Conservation (phyloP, 1,284 basidiomycete genomes). For the Trichosporon coremiiforme region DNA sequence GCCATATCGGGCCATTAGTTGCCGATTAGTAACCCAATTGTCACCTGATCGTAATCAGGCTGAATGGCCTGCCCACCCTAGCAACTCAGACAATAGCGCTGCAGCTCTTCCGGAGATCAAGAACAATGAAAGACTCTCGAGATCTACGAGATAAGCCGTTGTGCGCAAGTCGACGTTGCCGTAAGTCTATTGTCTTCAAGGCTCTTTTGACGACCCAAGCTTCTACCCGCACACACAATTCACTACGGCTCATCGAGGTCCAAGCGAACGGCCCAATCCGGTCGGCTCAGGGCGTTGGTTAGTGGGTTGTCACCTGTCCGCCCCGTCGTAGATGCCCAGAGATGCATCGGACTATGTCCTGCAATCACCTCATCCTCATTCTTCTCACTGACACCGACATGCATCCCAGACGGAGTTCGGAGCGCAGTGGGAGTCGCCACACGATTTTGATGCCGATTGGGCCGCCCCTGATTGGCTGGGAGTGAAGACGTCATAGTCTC, state of each 20-base stretch:
- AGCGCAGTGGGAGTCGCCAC: not conserved
- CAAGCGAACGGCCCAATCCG: not conserved
- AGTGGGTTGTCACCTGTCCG: not conserved
- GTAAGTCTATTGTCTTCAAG: no score
- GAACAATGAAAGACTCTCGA: no score
- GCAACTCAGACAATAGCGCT: no score
- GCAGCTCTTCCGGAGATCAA: no score
- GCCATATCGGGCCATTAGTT: not conserved
- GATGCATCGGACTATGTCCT: not conserved
- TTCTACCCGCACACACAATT: no score
- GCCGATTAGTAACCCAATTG: not conserved
- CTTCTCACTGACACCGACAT: not conserved
- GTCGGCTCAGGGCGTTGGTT: not conserved
- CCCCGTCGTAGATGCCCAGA: not conserved
- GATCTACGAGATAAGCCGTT: no score
- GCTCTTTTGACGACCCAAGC: no score
- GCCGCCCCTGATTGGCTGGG: slow-evolving; percentile 11
- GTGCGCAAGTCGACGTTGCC: no score
- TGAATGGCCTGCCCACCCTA: no score
- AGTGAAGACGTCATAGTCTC: slow-evolving; percentile 15
- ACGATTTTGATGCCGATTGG: not conserved
- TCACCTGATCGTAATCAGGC: no score
- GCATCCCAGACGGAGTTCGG: not conserved
- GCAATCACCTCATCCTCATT: not conserved
- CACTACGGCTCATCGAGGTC: no score